Evolutionary conservation across 441 rosid genomes (phyloP).

Genomic region (Eutrema salsugineum): DNA sequence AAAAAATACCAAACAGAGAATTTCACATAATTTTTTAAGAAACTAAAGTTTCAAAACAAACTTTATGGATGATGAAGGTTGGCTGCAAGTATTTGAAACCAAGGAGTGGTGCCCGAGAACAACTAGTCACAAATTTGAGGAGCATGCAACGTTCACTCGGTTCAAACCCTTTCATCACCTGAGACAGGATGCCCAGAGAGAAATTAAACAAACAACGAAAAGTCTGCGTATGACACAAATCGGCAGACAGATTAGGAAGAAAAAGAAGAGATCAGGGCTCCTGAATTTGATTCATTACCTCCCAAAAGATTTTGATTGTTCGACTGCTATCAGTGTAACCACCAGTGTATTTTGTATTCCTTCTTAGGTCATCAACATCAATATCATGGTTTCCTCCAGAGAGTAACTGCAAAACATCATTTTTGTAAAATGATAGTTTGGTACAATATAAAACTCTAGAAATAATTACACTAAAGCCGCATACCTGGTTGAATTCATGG

Average conservation of each 20-base stretch:
- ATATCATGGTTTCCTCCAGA: conserved; percentile 98
- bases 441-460: background rate
- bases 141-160: conserved; percentile 91
- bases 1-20: background rate
- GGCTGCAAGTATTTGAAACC: conserved; percentile 98
- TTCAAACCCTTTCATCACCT: conserved; percentile 91
- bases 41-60: conserved; percentile 18
- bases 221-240: background rate
- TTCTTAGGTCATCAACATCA: conserved; percentile 86
- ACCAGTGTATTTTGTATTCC: conserved; percentile 83
- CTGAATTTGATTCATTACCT: conserved; percentile 49
- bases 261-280: conserved; percentile 12
- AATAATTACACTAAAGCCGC: background rate
- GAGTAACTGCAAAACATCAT: conserved; percentile 61
- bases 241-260: background rate
- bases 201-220: background rate
- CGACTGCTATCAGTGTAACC: conserved; percentile 95
- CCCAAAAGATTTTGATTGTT: conserved; percentile 92
- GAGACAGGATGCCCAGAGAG: conserved; percentile 17
- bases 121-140: conserved; percentile 97
- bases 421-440: conserved; percentile 8
- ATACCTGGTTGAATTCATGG: conserved; percentile 96
- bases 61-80: conserved; percentile 94
- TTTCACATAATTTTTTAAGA: background rate
- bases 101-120: conserved; percentile 95